Conservation (phyloP, 441 rosid genomes). For the Croton setiger region DNA sequence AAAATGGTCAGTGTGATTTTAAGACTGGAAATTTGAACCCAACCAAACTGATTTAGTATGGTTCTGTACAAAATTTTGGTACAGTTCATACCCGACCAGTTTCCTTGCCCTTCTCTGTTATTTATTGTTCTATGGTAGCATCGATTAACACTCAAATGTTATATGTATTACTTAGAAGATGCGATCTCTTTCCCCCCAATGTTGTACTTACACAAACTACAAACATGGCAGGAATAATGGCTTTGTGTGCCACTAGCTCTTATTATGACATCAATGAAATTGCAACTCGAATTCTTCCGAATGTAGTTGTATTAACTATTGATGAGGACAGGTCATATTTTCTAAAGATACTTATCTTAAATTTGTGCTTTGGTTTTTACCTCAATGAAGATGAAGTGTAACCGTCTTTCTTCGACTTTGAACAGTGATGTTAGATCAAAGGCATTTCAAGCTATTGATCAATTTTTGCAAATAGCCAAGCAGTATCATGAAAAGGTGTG, state of each 20-base stretch:
- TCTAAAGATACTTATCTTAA: conserved; percentile 13
- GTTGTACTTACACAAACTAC: conserved; percentile 8
- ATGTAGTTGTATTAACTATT: conserved; percentile 77
- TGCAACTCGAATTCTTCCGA: conserved; percentile 94
- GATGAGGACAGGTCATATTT: conserved; percentile 84
- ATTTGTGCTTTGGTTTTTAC: conserved; percentile 3
- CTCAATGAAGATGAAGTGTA: conserved; percentile 2
- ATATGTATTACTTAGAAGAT: conserved; percentile 1
- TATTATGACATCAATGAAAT: conserved; percentile 85
- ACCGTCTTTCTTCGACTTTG: conserved; percentile 19
- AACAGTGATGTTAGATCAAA: conserved; percentile 90
- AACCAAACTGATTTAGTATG: no score
- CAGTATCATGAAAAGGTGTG: conserved; percentile 82
- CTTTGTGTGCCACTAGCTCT: conserved; percentile 92
- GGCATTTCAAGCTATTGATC: conserved; percentile 96
- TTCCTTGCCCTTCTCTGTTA: no score
- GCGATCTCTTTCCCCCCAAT: conserved; percentile 6
- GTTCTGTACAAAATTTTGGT: no score
- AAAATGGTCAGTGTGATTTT: no score
- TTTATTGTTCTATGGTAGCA: neutral
- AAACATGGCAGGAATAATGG: conserved; percentile 79
- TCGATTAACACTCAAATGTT: neutral
- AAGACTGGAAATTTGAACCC: no score
- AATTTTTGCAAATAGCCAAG: conserved; percentile 85
- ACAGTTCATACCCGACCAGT: no score